phyloP scores from a whole-genome alignment of 2,329 filamentous ascomycete species.

The Anisogramma anomala region DNA sequence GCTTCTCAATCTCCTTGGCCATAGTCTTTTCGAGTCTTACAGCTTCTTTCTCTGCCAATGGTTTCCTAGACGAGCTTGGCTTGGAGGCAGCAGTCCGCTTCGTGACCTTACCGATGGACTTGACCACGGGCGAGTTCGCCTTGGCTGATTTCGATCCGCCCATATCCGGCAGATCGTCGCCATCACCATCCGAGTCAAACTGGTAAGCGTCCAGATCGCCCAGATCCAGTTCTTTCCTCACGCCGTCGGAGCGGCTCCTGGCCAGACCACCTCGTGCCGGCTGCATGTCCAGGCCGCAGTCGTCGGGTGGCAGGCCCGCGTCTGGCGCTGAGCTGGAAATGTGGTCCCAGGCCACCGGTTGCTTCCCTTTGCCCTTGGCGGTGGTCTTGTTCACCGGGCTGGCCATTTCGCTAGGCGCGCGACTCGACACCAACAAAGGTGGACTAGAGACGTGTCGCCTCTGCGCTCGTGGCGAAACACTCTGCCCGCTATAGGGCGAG shows the following conservation, averaged over 20 bases:
- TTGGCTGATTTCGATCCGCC: conserved; percentile 22
- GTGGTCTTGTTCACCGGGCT: conserved; percentile 15
- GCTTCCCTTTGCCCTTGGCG: background rate
- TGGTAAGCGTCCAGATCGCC: conserved; percentile 22
- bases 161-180: conserved; percentile 37
- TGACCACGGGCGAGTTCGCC: conserved; percentile 7
- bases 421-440: conserved; percentile 18
- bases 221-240: conserved; percentile 23
- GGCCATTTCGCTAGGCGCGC: conserved; percentile 6
- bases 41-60: conserved; percentile 17
- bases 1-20: conserved; percentile 42
- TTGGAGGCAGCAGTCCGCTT: background rate
- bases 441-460: conserved; percentile 15
- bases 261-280: conserved; percentile 6
- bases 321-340: conserved; percentile 44
- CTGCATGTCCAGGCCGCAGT: conserved; percentile 3
- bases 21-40: conserved; percentile 30
- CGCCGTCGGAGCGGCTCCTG: conserved; percentile 17
- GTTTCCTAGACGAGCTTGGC: conserved; percentile 15
- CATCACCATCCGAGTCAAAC: conserved; percentile 24
- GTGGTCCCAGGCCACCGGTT: conserved; percentile 32
- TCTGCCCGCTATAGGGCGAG: background rate
- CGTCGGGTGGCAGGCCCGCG: conserved; percentile 12
- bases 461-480: background rate
- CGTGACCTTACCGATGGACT: conserved; percentile 5